These are phyloP conservation scores for Colletotrichum tropicale DNA, from an alignment of 2,329 filamentous ascomycete genomes.

Conservation along the genomic window DNA sequence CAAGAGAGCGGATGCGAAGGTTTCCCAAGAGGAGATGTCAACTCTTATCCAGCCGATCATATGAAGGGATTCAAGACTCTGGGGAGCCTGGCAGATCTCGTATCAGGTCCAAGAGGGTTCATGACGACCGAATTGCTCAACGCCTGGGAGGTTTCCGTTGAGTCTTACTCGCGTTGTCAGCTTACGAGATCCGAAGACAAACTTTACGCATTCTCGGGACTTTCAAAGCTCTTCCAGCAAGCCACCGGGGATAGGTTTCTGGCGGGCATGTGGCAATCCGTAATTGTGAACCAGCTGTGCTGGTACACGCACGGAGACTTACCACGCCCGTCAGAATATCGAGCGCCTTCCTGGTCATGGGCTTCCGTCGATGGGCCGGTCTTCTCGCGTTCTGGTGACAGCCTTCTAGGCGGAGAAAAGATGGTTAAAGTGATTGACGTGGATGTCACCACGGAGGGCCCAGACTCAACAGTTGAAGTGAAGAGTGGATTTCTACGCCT, in stretches of 20 bases:
- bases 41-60: neutral
- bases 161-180: neutral
- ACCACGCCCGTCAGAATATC: neutral
- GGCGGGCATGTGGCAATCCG: neutral
- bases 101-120: neutral
- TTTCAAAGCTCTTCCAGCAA: neutral
- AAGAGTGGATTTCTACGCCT: neutral
- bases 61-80: neutral
- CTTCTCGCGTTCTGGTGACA: neutral
- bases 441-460: neutral
- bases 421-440: neutral
- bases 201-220: neutral
- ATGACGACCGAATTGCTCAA: neutral
- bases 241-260: neutral
- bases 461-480: neutral
- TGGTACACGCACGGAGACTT: neutral
- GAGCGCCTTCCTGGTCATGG: neutral
- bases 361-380: neutral
- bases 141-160: neutral
- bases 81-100: neutral
- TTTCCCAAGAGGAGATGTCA: neutral
- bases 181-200: neutral
- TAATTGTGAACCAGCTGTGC: neutral
- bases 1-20: neutral
- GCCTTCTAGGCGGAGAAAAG: neutral